These are phyloP conservation scores for Coemansia sp. DNA, from an alignment of 192 early-diverging fungal genomes.

Conservation along the genomic window DNA sequence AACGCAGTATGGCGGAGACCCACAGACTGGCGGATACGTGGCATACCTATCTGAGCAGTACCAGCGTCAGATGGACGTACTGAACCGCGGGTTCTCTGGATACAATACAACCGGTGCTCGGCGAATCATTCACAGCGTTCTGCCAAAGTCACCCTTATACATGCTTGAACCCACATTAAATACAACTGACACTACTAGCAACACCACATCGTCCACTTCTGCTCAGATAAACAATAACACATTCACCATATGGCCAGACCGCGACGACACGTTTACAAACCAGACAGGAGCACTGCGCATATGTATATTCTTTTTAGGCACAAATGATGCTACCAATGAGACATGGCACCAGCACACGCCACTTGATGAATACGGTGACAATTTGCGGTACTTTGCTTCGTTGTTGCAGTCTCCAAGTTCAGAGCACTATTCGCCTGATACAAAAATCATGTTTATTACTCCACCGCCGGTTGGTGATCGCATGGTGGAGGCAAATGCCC, in stretches of 20 bases:
- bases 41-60: constrained; percentile 1
- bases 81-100: constrained; percentile 5
- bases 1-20: not conserved
- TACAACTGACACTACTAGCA: not conserved
- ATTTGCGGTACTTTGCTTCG: not conserved
- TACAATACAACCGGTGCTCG: not conserved
- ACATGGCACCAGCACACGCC: constrained; percentile 3
- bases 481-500: not conserved
- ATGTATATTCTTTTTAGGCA: not conserved
- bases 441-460: not conserved
- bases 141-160: not conserved
- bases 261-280: not conserved
- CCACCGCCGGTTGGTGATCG: not conserved
- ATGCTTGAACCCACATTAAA: not conserved
- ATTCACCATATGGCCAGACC: not conserved
- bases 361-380: not conserved
- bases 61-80: constrained; percentile 7
- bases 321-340: not conserved
- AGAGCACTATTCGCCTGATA: not conserved
- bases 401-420: not conserved
- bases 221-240: not conserved
- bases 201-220: not conserved
- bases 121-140: not conserved
- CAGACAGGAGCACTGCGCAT: not conserved
- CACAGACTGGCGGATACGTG: not conserved